These are phyloP conservation scores for Boletus semigastroideus DNA, from an alignment of 1,284 basidiomycete genomes.

Conservation along the genomic window DNA sequence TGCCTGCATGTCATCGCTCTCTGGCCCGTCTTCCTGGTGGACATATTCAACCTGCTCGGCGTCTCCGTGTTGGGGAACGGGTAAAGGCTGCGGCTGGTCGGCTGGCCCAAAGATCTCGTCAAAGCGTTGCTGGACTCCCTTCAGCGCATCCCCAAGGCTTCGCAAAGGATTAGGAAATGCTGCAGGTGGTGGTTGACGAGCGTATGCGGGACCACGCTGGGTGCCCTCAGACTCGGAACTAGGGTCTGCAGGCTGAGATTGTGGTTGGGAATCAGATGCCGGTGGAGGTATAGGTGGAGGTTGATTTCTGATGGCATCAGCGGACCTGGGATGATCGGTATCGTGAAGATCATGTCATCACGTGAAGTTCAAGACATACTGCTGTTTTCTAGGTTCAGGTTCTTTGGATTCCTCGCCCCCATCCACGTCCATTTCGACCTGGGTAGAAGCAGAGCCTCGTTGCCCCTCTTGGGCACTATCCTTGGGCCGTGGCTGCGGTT, in stretches of 20 bases:
- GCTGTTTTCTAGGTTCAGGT: slow-evolving; percentile 26
- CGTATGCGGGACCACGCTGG: slow-evolving; percentile 46
- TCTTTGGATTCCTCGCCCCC: slow-evolving; percentile 29
- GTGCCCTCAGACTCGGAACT: slow-evolving; percentile 42
- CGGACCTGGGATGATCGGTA: slow-evolving; percentile 5
- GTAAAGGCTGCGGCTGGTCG: slow-evolving; percentile 23
- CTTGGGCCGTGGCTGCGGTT: slow-evolving; percentile 13
- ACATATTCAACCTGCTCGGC: slow-evolving; percentile 78
- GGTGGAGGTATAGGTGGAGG: slow-evolving; percentile 4
- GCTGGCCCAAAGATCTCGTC: slow-evolving; percentile 78
- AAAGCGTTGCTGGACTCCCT: slow-evolving; percentile 82
- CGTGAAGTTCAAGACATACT: slow-evolving; percentile 23
- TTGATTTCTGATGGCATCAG: slow-evolving; percentile 10
- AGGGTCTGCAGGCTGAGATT: slow-evolving; percentile 18
- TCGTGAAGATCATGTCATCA: background rate
- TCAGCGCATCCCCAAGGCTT: slow-evolving; percentile 82
- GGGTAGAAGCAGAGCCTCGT: slow-evolving; percentile 14
- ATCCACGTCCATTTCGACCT: slow-evolving; percentile 14
- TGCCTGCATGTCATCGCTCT: slow-evolving; percentile 83
- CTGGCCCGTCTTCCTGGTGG: slow-evolving; percentile 47
- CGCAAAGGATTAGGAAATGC: slow-evolving; percentile 65
- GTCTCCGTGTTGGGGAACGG: slow-evolving; percentile 15
- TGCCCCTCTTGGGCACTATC: slow-evolving; percentile 25
- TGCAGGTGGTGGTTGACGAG: slow-evolving; percentile 37
- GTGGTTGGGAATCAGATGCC: slow-evolving; percentile 14